A percentile compares a stretch with the other conserved stretches of the same genome.
These are phyloP conservation scores for Penicillium sp. DNA, from an alignment of 2,329 filamentous ascomycete genomes.

Conservation along the genomic window DNA sequence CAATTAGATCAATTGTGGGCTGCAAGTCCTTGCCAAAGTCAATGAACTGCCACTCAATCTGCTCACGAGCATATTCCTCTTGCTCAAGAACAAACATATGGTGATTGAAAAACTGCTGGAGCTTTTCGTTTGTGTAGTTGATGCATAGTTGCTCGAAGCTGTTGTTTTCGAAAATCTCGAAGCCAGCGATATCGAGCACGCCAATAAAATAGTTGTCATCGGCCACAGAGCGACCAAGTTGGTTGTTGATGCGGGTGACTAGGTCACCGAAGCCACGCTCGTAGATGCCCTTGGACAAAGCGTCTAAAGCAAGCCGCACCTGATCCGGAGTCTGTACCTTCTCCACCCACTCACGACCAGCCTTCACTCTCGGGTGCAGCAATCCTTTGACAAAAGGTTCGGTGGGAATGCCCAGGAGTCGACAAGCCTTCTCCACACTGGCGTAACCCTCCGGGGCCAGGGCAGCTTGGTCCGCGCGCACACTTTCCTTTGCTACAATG, in stretches of 20 bases:
- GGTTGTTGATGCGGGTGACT: constrained; percentile 85
- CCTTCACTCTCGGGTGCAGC: constrained; percentile 90
- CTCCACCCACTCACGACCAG: constrained; percentile 96
- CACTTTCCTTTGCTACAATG: constrained; percentile 83
- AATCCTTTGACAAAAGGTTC: constrained; percentile 87
- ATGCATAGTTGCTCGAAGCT: constrained; percentile 99
- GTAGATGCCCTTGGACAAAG: constrained; percentile 94
- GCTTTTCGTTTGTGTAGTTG: constrained; percentile 99
- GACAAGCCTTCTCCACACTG: constrained; percentile 76
- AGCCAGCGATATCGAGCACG: constrained; percentile 97
- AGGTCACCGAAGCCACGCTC: constrained; percentile 94
- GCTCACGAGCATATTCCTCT: constrained; percentile 94
- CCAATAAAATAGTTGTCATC: constrained; percentile 97
- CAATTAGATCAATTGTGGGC: constrained; percentile 96
- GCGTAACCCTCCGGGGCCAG: constrained; percentile 73
- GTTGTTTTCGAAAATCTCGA: constrained; percentile 98
- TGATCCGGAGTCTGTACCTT: constrained; percentile 98
- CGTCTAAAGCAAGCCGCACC: constrained; percentile 85
- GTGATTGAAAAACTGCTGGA: constrained; percentile 99
- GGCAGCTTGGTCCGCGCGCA: constrained; percentile 86
- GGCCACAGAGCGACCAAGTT: constrained; percentile 80
- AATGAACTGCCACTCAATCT: constrained; percentile 99
- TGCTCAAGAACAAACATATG: constrained; percentile 99
- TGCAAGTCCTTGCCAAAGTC: constrained; percentile 97
- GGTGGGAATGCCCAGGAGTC: constrained; percentile 77